Evolutionary conservation across 192 early-diverging fungal species (phyloP), one percentile per base, ranked within the genome.

Genomic region (Backusella westeae): DNA sequence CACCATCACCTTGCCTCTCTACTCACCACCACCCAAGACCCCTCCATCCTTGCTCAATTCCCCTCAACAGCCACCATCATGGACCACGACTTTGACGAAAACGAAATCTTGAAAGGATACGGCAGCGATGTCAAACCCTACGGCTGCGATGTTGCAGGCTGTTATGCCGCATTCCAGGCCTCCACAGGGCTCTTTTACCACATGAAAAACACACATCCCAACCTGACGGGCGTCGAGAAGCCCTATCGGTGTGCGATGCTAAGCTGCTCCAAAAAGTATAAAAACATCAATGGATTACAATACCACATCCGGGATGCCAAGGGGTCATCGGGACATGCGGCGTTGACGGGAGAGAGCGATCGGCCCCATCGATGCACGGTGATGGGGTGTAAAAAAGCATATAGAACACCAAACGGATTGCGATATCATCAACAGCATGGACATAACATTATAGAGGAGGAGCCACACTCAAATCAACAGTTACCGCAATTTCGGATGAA

Each of bases 261-360:
- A 1, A 89, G 86, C 7, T 95, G 94, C 53, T 82, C 85, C 34
- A 92, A 91, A 71, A 82, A 84, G 23, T 95, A 95, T 82, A 94
- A 93, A 77, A 95, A 95, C 75, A 90, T 94, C 78, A 94, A 93
- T 67, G 94, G 94, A n/a, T 83, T 95, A 4, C 89, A 92, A 77
- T 94, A 94, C 75, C 93, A 94, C 63, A 85, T 93, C 17, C 87
- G 88, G 71, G 88, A 92, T 44, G 87, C 90, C 21, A 83, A 81
- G 42, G 82, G 79, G 1, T 73, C 84, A 0, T 77, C 79, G 1
- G 77, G 75, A 10, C 82, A 81, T 67, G 74, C 34, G 34, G 44
- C 36, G 29, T 7, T 69, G 32, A 42, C 63, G 14, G 59, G 34
- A 9, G n/a, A n/a, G 6, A 49, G 34, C 6, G 69, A 77, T 21